Conservation (phyloP, 2,329 filamentous ascomycete genomes). For the Verticillium nonalfalfae region DNA sequence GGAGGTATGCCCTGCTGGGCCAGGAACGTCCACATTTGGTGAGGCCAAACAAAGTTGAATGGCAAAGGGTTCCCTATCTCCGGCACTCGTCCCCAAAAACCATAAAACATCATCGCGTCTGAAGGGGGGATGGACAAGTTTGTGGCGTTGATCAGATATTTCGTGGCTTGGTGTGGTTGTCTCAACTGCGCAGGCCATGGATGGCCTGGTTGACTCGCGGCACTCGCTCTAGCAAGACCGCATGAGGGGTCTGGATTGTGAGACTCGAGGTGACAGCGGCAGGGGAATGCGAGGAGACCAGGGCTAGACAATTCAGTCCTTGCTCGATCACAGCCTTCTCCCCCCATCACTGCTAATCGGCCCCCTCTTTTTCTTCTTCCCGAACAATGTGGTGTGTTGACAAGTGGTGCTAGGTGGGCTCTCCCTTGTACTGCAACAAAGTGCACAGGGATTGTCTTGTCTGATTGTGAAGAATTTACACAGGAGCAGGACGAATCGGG, state of each 20-base stretch:
- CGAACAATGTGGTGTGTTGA: neutral
- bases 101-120: too few relatives aligned
- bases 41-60: too few relatives aligned
- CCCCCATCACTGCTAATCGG: neutral
- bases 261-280: too few relatives aligned
- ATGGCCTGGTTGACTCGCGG: neutral
- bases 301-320: too few relatives aligned
- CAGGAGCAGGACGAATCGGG: neutral
- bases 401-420: neutral
- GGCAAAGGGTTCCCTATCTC: too few relatives aligned
- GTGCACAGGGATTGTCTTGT: neutral
- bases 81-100: too few relatives aligned
- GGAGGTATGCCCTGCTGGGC: neutral
- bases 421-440: neutral
- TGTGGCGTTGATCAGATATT: neutral
- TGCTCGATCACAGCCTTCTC: too few relatives aligned
- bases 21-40: too few relatives aligned
- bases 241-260: too few relatives aligned
- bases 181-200: neutral
- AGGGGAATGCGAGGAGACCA: too few relatives aligned
- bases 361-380: neutral
- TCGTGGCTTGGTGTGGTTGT: neutral
- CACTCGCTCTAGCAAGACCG: neutral
- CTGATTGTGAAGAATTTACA: neutral
- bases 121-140: neutral